Percentiles rank a stretch among this genome's conserved stretches.
Evolutionary conservation across 1,284 basidiomycete species (phyloP).

Genomic region (Ceratobasidium sp.): DNA sequence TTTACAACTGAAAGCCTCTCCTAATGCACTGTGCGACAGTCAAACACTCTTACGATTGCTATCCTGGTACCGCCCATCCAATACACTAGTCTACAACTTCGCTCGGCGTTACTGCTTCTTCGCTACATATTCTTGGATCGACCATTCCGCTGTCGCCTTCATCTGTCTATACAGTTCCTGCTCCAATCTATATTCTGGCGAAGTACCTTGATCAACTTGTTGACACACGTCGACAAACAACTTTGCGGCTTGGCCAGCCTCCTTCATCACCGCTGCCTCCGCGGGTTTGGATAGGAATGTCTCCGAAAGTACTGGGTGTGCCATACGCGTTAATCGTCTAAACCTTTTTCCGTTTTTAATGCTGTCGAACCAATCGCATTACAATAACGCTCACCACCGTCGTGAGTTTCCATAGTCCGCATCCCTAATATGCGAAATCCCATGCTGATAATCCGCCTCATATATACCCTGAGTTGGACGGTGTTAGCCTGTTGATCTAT

Average conservation of each 20-base stretch:
- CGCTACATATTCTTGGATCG: no score
- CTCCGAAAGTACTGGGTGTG: background rate
- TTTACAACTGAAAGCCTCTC: no score
- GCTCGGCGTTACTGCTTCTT: no score
- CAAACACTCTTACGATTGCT: no score
- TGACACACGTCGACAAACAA: no score
- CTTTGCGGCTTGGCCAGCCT: constrained; percentile 9
- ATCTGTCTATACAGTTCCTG: no score
- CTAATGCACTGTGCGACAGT: no score
- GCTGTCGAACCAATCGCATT: background rate
- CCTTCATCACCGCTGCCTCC: background rate
- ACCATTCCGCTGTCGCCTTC: no score
- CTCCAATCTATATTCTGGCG: no score
- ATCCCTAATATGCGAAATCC: constrained; percentile 17
- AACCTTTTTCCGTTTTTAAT: constrained; percentile 8
- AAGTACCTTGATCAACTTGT: no score
- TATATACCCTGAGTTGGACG: constrained; percentile 9
- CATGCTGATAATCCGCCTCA: constrained; percentile 25
- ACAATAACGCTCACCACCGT: constrained; percentile 16
- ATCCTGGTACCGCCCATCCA: no score
- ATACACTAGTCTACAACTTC: no score
- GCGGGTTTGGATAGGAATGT: background rate
- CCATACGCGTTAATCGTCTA: background rate
- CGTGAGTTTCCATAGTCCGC: constrained; percentile 28
- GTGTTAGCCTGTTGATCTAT: background rate